phyloP scores from a whole-genome alignment of 257 asterid genomes.

The Nyctanthes arbortristis region DNA sequence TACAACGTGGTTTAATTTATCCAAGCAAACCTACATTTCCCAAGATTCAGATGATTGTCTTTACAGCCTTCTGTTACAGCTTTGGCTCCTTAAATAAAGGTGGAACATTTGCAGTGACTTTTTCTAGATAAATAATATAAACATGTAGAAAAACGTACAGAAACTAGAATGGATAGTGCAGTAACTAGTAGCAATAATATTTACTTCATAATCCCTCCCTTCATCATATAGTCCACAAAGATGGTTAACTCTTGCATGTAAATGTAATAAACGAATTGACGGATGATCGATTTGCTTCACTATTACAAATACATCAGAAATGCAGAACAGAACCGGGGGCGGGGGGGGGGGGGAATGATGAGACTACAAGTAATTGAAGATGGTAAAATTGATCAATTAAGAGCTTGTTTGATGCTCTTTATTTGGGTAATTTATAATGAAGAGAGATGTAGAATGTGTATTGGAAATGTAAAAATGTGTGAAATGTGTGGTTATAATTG shows the following conservation, averaged over 20 bases:
- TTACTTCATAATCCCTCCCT: neutral
- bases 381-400: neutral
- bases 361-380: neutral
- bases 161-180: conserved; percentile 6
- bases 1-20: neutral
- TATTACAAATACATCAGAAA: neutral
- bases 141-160: neutral
- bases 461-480: no score
- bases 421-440: no score
- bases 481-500: no score
- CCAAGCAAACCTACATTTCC: neutral
- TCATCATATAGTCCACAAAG: neutral
- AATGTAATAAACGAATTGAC: neutral
- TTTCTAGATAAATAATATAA: no score
- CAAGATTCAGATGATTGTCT: neutral
- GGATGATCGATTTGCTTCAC: neutral
- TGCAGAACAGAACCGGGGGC: no score
- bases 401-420: no score
- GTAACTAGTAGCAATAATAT: conserved; percentile 2
- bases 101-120: neutral
- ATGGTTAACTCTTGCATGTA: neutral
- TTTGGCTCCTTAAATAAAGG: neutral
- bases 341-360: no score
- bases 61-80: neutral
- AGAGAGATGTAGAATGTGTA: no score